Evolutionary conservation across 1,139 yeast genomes (phyloP), one percentile per base, ranked within the genome.

Genomic region (Lodderomyces margitis): DNA sequence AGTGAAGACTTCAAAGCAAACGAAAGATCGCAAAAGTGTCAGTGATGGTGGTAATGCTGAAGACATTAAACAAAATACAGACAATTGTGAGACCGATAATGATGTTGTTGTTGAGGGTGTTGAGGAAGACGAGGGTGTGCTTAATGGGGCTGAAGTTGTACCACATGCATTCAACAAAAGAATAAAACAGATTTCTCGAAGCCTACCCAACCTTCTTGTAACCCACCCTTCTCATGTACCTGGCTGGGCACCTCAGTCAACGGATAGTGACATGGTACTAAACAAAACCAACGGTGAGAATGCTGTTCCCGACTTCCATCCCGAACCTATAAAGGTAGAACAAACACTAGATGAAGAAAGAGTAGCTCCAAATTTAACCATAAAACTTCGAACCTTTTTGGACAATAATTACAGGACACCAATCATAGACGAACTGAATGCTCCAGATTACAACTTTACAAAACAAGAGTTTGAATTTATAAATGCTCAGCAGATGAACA

Each of bases 161-260:
- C 51, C 47, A 4, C 49, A 41, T 6, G 47, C 49, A 10, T 46
- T 44, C 4, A 57, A 51, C 46, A 57, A 59, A 44, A 67, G 61
- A 40, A 40, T 69, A 12, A 62, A 83, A 12, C 68, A 66, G 8
- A 53, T 86, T 16, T 74, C 67, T 31, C 70, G 70, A 38, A 56
- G 75, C 2, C 66, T 79, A 5, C 85, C 88, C 1, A 71, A 74
- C 9, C 84, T 83, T 21, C 62, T 78, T 7, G 72, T 87, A 4
- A 83, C 95, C 0, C 91, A 88, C 56, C 97, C 97, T 2, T 74
- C 80, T 4, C 95, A 88, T 64, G 58, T 76, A 69, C 51, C 78
- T 70, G 41, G 86, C 66, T 61, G 96, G 91, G 53, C 81, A 60
- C 65, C 73, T 58, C 36, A 28, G 25, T 21, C 44, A 6, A 6